These are phyloP conservation scores for Coemansia sp. DNA, from an alignment of 192 early-diverging fungal species.

Conservation along the genomic window DNA sequence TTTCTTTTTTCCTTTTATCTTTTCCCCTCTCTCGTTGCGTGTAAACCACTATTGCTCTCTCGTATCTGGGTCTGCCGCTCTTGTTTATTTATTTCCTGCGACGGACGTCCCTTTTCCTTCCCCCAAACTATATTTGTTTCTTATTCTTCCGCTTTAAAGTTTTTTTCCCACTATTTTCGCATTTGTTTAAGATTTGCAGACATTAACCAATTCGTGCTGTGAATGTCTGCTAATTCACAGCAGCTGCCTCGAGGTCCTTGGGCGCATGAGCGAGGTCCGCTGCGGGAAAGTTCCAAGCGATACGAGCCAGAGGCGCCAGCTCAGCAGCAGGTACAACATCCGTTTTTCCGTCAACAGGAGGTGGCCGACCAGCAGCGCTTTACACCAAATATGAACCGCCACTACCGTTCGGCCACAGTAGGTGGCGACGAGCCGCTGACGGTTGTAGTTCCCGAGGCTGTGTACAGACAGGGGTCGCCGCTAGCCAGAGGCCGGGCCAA, in stretches of 20 bases:
- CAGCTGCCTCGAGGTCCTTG: slow-evolving; percentile 34
- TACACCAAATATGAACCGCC: slow-evolving; percentile 55
- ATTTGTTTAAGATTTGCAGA: slow-evolving; percentile 4
- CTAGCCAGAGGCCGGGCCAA: slow-evolving; percentile 35
- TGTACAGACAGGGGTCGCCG: slow-evolving; percentile 31
- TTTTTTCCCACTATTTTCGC: not conserved
- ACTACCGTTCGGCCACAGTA: slow-evolving; percentile 46
- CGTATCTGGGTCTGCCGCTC: not conserved
- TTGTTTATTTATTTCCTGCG: not conserved
- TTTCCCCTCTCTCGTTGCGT: not conserved
- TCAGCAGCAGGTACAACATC: slow-evolving; percentile 19
- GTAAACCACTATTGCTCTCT: not conserved
- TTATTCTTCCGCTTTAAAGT: not conserved
- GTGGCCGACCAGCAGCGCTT: slow-evolving; percentile 49
- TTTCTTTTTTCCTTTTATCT: not conserved
- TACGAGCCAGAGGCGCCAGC: not conserved
- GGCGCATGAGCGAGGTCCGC: slow-evolving; percentile 41
- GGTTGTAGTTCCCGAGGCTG: slow-evolving; percentile 33
- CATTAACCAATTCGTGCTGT: slow-evolving; percentile 12
- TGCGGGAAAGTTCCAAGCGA: slow-evolving; percentile 18
- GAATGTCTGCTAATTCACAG: slow-evolving; percentile 50
- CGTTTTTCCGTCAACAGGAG: not conserved
- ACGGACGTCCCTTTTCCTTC: not conserved
- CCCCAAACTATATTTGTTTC: slow-evolving; percentile 8
- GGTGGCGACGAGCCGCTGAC: slow-evolving; percentile 36